These are phyloP conservation scores for Annona squamosa DNA, from an alignment of 164 flowering plant genomes.

Conservation along the genomic window DNA sequence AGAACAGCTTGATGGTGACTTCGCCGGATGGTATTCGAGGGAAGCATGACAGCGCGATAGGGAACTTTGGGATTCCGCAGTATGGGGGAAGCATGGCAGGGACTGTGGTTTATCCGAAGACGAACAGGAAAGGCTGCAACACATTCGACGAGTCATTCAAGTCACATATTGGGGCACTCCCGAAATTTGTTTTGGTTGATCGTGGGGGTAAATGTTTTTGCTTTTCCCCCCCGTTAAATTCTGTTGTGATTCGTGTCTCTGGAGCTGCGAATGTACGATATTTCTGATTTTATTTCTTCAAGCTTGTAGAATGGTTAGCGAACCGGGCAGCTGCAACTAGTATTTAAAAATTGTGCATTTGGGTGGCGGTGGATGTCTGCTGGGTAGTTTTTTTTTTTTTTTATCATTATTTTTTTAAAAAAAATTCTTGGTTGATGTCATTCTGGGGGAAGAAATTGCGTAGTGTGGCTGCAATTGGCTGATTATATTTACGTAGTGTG, in stretches of 20 bases:
- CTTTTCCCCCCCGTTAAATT: not conserved
- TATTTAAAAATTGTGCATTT: not conserved
- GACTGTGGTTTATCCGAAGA: slow-evolving; percentile 59
- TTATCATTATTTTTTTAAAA: not conserved
- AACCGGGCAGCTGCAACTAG: no score
- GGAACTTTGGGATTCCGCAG: slow-evolving; percentile 89
- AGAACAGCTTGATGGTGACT: slow-evolving; percentile 77
- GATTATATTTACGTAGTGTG: not conserved
- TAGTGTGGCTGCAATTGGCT: not conserved
- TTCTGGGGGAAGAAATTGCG: not conserved
- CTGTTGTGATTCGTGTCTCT: not conserved
- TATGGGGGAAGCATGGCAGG: slow-evolving; percentile 97
- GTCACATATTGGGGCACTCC: slow-evolving; percentile 68
- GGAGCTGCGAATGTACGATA: not conserved
- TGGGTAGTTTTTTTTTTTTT: not conserved
- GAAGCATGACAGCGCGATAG: slow-evolving; percentile 78
- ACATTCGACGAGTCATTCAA: slow-evolving; percentile 55
- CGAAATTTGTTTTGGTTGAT: slow-evolving; percentile 71
- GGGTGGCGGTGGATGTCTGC: not conserved
- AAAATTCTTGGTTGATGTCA: not conserved
- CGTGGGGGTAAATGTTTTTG: slow-evolving; percentile 57
- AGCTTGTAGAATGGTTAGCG: not conserved
- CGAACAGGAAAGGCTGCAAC: slow-evolving; percentile 66
- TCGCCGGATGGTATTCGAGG: slow-evolving; percentile 76
- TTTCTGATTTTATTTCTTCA: not conserved